phyloP scores from a whole-genome alignment of 2,329 filamentous ascomycete genomes.

The Sporothrix curviconia region DNA sequence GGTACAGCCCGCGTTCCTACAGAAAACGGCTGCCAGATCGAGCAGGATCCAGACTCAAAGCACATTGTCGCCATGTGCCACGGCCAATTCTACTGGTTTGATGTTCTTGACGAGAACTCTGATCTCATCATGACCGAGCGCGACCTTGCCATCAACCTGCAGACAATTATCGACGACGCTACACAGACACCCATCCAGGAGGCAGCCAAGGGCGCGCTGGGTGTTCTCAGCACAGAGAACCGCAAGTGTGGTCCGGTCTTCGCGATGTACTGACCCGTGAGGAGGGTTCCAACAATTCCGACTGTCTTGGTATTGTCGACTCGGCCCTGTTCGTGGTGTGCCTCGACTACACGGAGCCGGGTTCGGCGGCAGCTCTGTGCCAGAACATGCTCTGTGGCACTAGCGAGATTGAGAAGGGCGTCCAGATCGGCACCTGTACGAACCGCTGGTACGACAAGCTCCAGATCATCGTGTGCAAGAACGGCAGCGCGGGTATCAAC shows the following conservation, averaged over 20 bases:
- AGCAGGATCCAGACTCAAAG: conserved; percentile 86
- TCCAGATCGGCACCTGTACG: conserved; percentile 95
- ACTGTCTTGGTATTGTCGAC: conserved; percentile 92
- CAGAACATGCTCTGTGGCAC: conserved; percentile 98
- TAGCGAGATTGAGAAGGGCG: conserved; percentile 81
- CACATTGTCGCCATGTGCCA: conserved; percentile 90
- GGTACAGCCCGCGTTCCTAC: conserved; percentile 92
- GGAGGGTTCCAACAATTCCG: conserved; percentile 85
- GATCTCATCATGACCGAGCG: conserved; percentile 97
- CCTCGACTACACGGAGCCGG: conserved; percentile 84
- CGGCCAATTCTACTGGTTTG: conserved; percentile 98
- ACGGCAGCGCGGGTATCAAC: conserved; percentile 96
- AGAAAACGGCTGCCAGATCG: conserved; percentile 90
- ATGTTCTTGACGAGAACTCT: conserved; percentile 88
- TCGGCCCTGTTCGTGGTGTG: conserved; percentile 89
- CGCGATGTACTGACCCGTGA: conserved; percentile 83
- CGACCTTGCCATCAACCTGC: conserved; percentile 83
- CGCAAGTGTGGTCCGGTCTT: conserved; percentile 87
- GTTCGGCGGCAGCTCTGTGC: conserved; percentile 75
- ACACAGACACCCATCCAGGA: conserved; percentile 84
- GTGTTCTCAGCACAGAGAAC: conserved; percentile 92
- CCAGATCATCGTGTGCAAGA: conserved; percentile 98
- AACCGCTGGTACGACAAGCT: conserved; percentile 99
- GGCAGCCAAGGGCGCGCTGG: conserved; percentile 88
- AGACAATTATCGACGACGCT: conserved; percentile 88